A percentile compares a stretch with the other conserved stretches of the same genome.
Evolutionary conservation across 768 basidiomycete species (phyloP).

Genomic region (Trichaptum fuscoviolaceum): DNA sequence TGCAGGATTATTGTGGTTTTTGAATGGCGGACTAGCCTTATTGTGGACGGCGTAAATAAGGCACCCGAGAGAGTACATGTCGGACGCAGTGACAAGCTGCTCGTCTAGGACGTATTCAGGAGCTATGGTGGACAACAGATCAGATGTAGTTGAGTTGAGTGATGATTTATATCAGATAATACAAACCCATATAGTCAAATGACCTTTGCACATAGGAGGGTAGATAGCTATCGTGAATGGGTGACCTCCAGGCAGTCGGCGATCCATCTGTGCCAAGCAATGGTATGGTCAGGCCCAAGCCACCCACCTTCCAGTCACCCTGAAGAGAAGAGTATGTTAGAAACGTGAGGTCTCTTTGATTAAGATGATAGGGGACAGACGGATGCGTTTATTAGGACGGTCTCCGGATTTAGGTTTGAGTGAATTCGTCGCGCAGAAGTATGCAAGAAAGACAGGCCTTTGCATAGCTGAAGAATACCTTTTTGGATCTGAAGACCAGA

Average conservation of each 20-base stretch:
- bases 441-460: constrained; percentile 87
- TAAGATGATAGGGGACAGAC: constrained; percentile 33
- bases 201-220: constrained; percentile 84
- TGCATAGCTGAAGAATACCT: constrained; percentile 89
- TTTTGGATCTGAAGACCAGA: constrained; percentile 72
- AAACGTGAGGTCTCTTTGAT: constrained; percentile 1
- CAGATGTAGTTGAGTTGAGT: not conserved
- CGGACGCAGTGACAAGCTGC: constrained; percentile 76
- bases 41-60: constrained; percentile 89
- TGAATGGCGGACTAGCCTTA: constrained; percentile 82
- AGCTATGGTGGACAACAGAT: constrained; percentile 39
- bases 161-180: constrained; percentile 3
- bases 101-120: constrained; percentile 95
- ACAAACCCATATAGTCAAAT: constrained; percentile 89
- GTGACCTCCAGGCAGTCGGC: constrained; percentile 84
- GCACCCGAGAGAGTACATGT: constrained; percentile 91
- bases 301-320: constrained; percentile 98
- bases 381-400: constrained; percentile 82
- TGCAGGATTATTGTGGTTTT: constrained; percentile 71
- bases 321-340: constrained; percentile 25
- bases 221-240: constrained; percentile 76
- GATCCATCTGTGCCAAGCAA: constrained; percentile 62
- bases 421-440: constrained; percentile 89
- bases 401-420: constrained; percentile 83
- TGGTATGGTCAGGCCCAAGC: constrained; percentile 82